phyloP scores from a whole-genome alignment of 306 rosid genomes.

The Trichosanthes cucumerina region DNA sequence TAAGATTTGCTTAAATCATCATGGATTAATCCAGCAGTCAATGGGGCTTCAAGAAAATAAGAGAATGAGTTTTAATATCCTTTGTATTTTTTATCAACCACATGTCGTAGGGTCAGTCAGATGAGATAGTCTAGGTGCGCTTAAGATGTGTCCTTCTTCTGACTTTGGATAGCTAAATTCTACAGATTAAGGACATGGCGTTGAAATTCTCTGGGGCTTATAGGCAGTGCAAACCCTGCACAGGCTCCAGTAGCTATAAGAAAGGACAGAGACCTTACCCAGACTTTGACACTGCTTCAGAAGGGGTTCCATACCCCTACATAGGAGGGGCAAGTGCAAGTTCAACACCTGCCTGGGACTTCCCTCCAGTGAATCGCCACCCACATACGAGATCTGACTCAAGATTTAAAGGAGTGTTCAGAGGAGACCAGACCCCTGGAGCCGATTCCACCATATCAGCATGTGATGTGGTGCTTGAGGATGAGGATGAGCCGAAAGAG shows the following conservation, averaged over 20 bases:
- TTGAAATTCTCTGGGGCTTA: slow-evolving; percentile 69
- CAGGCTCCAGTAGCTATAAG: slow-evolving; percentile 51
- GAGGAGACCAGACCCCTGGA: slow-evolving; percentile 36
- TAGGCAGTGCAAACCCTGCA: slow-evolving; percentile 61
- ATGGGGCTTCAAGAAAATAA: too few relatives aligned
- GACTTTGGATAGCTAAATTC: background rate
- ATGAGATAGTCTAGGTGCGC: too few relatives aligned
- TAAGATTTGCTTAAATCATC: background rate
- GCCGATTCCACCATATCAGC: slow-evolving; percentile 34
- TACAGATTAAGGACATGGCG: slow-evolving; percentile 86
- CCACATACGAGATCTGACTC: slow-evolving; percentile 42
- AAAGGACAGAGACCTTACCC: slow-evolving; percentile 61
- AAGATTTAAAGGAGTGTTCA: slow-evolving; percentile 31
- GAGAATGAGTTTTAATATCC: too few relatives aligned
- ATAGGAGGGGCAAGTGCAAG: slow-evolving; percentile 70
- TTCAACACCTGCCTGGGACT: slow-evolving; percentile 88
- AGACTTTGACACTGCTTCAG: slow-evolving; percentile 61
- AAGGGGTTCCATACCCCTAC: slow-evolving; percentile 72
- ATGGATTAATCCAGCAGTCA: too few relatives aligned
- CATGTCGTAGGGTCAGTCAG: too few relatives aligned
- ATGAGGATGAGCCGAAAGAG: slow-evolving; percentile 53
- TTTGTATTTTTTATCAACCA: too few relatives aligned
- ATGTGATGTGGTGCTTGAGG: slow-evolving; percentile 53
- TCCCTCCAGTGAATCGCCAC: slow-evolving; percentile 36
- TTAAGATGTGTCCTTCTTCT: background rate